phyloP scores from a whole-genome alignment of 2,329 filamentous ascomycete genomes.

The Trichoderma koningii region DNA sequence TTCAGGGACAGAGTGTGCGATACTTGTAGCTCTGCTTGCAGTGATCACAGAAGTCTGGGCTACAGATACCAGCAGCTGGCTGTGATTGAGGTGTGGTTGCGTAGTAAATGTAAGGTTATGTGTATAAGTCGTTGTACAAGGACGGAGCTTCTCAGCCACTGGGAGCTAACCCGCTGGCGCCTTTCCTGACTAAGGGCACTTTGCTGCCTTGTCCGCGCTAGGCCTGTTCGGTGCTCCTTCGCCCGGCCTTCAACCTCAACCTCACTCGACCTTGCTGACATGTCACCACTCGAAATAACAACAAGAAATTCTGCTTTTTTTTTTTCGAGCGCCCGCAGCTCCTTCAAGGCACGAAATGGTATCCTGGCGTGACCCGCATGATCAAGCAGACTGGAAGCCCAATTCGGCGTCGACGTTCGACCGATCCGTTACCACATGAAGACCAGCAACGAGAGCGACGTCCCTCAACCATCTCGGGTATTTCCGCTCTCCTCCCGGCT shows the following conservation, averaged over 20 bases:
- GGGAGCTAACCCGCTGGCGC: too few species aligned
- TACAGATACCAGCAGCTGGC: too few species aligned
- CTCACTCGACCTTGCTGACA: background rate
- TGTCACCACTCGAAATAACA: slow-evolving; percentile 1
- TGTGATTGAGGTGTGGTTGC: too few species aligned
- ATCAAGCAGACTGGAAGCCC: background rate
- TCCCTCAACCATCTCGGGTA: slow-evolving; percentile 3
- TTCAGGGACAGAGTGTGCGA: background rate
- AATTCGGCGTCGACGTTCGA: background rate
- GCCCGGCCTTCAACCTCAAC: background rate
- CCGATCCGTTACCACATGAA: background rate
- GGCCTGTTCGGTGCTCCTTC: slow-evolving; percentile 18
- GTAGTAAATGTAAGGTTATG: too few species aligned
- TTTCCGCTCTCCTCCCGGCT: slow-evolving; percentile 5
- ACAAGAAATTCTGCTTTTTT: background rate
- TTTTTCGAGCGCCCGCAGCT: slow-evolving; percentile 15
- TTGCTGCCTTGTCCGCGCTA: slow-evolving; percentile 1
- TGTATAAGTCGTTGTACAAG: too few species aligned
- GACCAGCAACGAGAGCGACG: background rate
- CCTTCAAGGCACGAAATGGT: background rate
- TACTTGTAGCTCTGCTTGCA: background rate
- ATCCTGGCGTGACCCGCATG: slow-evolving; percentile 3
- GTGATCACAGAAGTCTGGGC: too few species aligned
- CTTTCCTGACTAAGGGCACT: background rate
- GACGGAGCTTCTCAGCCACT: too few species aligned